phyloP scores from a whole-genome alignment of 768 basidiomycete genomes.

The Cystobasidium ongulense region DNA sequence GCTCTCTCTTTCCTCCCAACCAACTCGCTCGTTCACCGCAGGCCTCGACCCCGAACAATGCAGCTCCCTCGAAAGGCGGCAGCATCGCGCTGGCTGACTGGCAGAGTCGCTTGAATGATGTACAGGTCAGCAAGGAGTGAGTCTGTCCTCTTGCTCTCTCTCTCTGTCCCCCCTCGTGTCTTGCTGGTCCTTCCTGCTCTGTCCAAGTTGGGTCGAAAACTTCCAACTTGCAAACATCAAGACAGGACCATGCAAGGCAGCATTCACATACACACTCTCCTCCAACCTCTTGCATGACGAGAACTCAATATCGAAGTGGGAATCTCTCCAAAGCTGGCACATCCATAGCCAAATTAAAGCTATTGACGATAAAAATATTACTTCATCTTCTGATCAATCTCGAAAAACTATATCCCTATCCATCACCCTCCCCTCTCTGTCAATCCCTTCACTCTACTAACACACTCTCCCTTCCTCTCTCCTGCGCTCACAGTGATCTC shows the following conservation, averaged over 20 bases:
- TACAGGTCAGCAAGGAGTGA: constrained; percentile 80
- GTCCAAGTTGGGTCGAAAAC: not conserved
- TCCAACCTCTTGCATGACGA: constrained; percentile 41
- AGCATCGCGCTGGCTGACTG: constrained; percentile 71
- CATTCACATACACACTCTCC: not conserved
- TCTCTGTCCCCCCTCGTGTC: constrained; percentile 2
- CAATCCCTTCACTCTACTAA: constrained; percentile 1
- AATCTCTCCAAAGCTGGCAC: constrained; percentile 85
- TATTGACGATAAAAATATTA: constrained; percentile 66
- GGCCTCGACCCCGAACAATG: not conserved
- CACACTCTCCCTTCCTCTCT: constrained; percentile 17
- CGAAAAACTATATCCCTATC: constrained; percentile 16
- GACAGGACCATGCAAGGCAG: not conserved
- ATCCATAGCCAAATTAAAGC: constrained; percentile 50
- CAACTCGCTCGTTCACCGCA: not conserved
- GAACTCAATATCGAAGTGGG: constrained; percentile 75
- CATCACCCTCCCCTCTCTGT: not conserved
- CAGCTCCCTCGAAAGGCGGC: not conserved
- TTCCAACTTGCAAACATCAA: not conserved
- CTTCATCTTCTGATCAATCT: constrained; percentile 42
- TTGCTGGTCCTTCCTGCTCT: constrained; percentile 20
- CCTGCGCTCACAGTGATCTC: constrained; percentile 59
- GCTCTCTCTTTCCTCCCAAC: not conserved
- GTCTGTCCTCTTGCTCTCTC: constrained; percentile 43
- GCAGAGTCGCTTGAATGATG: constrained; percentile 72